Percentiles rank a stretch among this genome's conserved stretches.
Conservation (phyloP, 352 stramenopile genomes). For the Globisporangium camurandrum region DNA sequence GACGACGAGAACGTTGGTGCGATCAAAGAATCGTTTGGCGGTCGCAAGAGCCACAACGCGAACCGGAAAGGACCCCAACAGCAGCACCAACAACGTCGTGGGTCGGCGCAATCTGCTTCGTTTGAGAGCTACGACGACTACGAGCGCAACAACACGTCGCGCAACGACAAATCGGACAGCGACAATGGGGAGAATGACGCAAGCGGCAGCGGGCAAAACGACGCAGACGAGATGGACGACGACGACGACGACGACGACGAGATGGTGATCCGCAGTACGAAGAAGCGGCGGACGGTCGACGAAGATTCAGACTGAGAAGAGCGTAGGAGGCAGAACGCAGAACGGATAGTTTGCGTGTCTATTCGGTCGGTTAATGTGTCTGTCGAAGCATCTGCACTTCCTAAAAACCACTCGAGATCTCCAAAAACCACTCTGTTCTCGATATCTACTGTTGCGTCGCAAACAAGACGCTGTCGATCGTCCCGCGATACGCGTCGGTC, state of each 20-base stretch:
- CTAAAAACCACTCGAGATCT: too few relatives aligned
- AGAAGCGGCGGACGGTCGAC: conserved; percentile 78
- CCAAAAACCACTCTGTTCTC: too few relatives aligned
- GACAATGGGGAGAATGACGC: too few relatives aligned
- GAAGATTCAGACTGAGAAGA: conserved; percentile 75
- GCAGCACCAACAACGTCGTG: conserved; percentile 23
- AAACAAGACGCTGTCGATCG: conserved; percentile 73
- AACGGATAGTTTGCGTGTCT: too few relatives aligned
- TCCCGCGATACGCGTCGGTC: conserved; percentile 56
- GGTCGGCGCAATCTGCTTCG: conserved; percentile 17
- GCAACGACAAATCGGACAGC: conserved; percentile 64
- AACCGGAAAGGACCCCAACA: too few relatives aligned
- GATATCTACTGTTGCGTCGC: conserved; percentile 64
- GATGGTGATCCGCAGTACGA: conserved; percentile 57
- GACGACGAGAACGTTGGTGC: conserved; percentile 77
- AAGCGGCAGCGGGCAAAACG: too few relatives aligned
- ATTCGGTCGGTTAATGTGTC: too few relatives aligned
- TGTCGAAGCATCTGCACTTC: too few relatives aligned
- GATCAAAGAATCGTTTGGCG: conserved; percentile 81
- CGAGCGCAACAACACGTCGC: conserved; percentile 36
- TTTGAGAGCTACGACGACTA: conserved; percentile 79
- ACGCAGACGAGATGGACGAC: conserved; percentile 50
- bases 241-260: conserved; percentile 76
- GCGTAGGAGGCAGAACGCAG: too few relatives aligned
- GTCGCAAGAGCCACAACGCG: conserved; percentile 24